Evolutionary conservation across 495 filamentous ascomycete species (phyloP), one percentile per base, ranked within the genome.

Genomic region (Neurospora tetrasperma): DNA sequence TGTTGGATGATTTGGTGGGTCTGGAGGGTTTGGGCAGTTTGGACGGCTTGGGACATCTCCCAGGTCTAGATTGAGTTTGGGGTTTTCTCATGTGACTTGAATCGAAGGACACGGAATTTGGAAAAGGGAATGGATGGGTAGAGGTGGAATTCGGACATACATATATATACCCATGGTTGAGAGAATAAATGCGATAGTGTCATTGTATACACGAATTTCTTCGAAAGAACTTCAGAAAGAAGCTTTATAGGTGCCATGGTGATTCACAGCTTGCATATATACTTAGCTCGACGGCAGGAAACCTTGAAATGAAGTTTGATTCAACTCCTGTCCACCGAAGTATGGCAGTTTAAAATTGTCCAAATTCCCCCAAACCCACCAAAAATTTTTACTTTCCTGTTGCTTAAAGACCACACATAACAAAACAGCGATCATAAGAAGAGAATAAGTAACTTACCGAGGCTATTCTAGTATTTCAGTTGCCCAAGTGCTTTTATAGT

Each of bases 1-100:
- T 66, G 54, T 9, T 66, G 54, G 54, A 66, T 66, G 77, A 79
- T 27, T 20, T 70, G 27, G 23, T 35, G 35, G 75, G 74, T 27
- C 76, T 81, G 46, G 78, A 78, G 10, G 74, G 54, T 39, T 42
- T 80, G 68, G 73, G 75, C n/a, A 35, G 69, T 5, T 75, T 81
- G 77, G 75, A 74, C 4, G 75, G 70, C 23, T 42, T 82, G 74
- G 78, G 80, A 42, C 74, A 78, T 44, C 46, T 80, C 7, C 74
- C 80, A 2, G 79, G 75, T 59, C 23, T 82, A 5, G 80, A 82
- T 42, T 82, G 74, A 44, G 27, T 66, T 31, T 38, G 27, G 14
- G 2, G 18, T 35, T 0, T 16, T 35, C 54, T 18, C 54, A 18
- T 7, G 10, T 11, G 14, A 27, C 27, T 59, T 5, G 48, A 59